These are phyloP conservation scores for Skeletonema marinoi DNA, from an alignment of 108 stramenopile species.

Conservation along the genomic window DNA sequence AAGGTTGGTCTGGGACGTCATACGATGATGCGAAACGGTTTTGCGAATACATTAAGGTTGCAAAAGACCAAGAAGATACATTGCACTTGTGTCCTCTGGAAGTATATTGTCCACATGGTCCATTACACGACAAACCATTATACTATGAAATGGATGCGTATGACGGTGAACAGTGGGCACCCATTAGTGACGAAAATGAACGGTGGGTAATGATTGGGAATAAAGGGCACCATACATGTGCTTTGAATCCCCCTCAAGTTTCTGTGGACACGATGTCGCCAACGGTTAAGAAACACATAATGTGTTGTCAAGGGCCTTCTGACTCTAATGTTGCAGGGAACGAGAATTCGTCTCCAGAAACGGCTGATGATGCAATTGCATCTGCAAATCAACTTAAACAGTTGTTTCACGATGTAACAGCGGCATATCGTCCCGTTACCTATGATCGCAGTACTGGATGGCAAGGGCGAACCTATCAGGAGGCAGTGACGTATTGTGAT, in stretches of 20 bases:
- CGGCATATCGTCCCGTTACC: constrained; percentile 37
- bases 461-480: constrained; percentile 39
- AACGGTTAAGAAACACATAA: not conserved
- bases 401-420: constrained; percentile 22
- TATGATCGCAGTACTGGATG: constrained; percentile 39
- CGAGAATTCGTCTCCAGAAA: not conserved
- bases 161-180: constrained; percentile 32
- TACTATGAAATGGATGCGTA: constrained; percentile 25
- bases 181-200: not conserved
- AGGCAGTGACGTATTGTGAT: constrained; percentile 36
- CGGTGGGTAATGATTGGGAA: constrained; percentile 25
- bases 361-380: not conserved
- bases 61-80: not conserved
- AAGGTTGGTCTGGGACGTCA: constrained; percentile 21
- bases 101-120: constrained; percentile 31
- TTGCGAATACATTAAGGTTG: constrained; percentile 16
- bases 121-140: constrained; percentile 12
- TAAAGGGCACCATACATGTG: not conserved
- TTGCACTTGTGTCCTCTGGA: constrained; percentile 16
- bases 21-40: constrained; percentile 9
- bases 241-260: not conserved
- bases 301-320: not conserved
- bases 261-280: not conserved
- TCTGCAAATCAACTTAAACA: constrained; percentile 5
- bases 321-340: not conserved